phyloP scores from a whole-genome alignment of 768 basidiomycete genomes.

The Tricholoma sp. region DNA sequence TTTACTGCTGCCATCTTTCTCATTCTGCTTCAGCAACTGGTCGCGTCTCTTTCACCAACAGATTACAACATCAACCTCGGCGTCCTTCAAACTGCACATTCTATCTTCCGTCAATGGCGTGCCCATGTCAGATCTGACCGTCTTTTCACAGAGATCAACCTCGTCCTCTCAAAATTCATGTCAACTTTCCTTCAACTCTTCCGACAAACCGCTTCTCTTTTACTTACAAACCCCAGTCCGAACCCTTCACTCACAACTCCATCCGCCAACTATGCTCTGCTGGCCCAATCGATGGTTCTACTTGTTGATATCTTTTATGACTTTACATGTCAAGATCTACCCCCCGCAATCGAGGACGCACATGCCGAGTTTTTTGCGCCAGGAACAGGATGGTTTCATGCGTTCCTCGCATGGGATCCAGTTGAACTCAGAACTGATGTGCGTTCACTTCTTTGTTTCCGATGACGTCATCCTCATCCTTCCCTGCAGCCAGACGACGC shows the following conservation, averaged over 20 bases:
- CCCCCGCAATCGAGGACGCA: conserved; percentile 88
- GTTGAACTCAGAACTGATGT: conserved; percentile 65
- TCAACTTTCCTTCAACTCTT: conserved; percentile 82
- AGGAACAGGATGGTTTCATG: conserved; percentile 66
- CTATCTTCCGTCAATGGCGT: conserved; percentile 93
- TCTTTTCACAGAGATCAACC: conserved; percentile 88
- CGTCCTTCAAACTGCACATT: conserved; percentile 91
- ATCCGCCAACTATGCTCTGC: conserved; percentile 36
- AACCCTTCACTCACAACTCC: conserved; percentile 30
- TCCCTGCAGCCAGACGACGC: conserved; percentile 67
- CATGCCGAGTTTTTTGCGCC: conserved; percentile 79
- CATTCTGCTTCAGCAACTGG: conserved; percentile 66
- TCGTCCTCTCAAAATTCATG: conserved; percentile 82
- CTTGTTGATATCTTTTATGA: conserved; percentile 89
- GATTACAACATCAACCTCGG: conserved; percentile 86
- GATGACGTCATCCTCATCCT: conserved; percentile 6
- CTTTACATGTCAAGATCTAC: conserved; percentile 91
- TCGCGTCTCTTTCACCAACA: conserved; percentile 69
- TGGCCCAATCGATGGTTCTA: conserved; percentile 73
- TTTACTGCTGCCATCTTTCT: conserved; percentile 1
- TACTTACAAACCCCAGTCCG: conserved; percentile 38
- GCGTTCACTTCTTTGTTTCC: conserved; percentile 22
- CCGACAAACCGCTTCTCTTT: conserved; percentile 50
- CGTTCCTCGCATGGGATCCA: conserved; percentile 78
- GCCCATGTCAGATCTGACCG: conserved; percentile 82